Conservation (phyloP, 2,329 filamentous ascomycete species). For the Aschersonia sp. region DNA sequence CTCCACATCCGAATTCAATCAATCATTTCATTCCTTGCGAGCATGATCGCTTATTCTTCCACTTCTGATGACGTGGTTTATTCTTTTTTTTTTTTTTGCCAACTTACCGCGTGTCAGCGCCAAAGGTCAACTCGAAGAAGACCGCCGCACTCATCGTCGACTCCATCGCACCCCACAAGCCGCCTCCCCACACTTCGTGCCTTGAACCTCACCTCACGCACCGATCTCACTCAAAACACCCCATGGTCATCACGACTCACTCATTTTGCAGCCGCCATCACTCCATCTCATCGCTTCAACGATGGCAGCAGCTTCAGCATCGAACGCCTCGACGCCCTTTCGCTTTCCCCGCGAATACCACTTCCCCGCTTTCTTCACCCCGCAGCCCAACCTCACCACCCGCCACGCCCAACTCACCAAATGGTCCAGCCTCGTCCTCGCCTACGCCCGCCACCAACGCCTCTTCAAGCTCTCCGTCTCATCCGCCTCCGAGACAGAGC, state of each 20-base stretch:
- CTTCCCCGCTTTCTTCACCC: constrained; percentile 79
- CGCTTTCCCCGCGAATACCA: constrained; percentile 49
- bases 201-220: background rate
- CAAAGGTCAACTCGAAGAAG: too few species aligned
- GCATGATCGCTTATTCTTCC: too few species aligned
- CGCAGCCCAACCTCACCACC: constrained; percentile 60
- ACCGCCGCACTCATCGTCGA: too few species aligned
- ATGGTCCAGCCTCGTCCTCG: constrained; percentile 74
- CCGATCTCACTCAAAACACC: background rate
- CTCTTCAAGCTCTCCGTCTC: constrained; percentile 60
- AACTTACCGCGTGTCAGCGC: too few species aligned
- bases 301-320: too few species aligned
- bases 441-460: constrained; percentile 67
- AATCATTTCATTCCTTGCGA: too few species aligned
- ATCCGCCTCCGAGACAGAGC: constrained; percentile 33
- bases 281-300: background rate
- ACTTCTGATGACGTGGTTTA: too few species aligned
- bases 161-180: too few species aligned
- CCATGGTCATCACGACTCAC: background rate
- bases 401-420: constrained; percentile 63
- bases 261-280: background rate
- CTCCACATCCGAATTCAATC: too few species aligned
- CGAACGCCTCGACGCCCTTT: background rate
- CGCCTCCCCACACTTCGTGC: too few species aligned
- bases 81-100: too few species aligned